These are phyloP conservation scores for Peronosclerospora sorghi DNA, from an alignment of 352 stramenopile genomes.

Conservation along the genomic window DNA sequence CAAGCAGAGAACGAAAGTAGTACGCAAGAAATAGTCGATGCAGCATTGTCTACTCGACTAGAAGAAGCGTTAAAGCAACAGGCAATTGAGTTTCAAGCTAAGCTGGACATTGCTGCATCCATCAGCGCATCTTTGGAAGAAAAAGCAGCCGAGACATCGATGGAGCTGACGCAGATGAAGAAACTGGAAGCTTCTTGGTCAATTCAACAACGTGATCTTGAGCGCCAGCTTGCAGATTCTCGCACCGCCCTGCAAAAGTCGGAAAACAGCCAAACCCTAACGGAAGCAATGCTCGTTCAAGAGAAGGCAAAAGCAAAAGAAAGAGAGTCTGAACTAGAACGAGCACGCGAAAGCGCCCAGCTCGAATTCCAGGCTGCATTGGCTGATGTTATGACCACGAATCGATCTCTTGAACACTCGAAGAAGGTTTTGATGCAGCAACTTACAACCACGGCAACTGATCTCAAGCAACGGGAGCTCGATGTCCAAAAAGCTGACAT, in stretches of 20 bases:
- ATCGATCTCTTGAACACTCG: conserved; percentile 13
- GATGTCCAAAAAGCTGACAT: conserved; percentile 11
- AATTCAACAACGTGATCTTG: conserved; percentile 29
- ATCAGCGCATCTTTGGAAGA: conserved; percentile 29
- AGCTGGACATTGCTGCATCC: conserved; percentile 24
- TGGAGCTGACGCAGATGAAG: conserved; percentile 50
- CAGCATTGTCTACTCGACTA: conserved; percentile 24
- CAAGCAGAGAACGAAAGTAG: conserved; percentile 15
- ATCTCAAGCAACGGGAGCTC: conserved; percentile 13
- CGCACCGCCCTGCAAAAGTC: conserved; percentile 11
- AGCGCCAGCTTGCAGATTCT: conserved; percentile 23
- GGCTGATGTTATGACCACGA: conserved; percentile 20
- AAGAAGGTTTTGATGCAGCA: conserved; percentile 14
- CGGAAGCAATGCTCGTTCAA: conserved; percentile 13
- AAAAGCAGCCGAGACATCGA: conserved; percentile 28
- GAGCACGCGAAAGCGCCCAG: conserved; percentile 11
- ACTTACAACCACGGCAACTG: conserved; percentile 3
- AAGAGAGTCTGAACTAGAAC: conserved; percentile 14
- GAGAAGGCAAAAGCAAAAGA: conserved; percentile 24
- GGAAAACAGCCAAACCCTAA: conserved; percentile 16
- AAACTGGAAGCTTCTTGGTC: conserved; percentile 50
- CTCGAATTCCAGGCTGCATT: conserved; percentile 28
- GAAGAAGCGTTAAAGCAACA: conserved; percentile 35
- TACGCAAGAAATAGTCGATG: conserved; percentile 11
- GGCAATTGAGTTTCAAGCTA: conserved; percentile 31